A percentile compares a stretch with the other conserved stretches of the same genome.
Conservation (phyloP, 1,284 basidiomycete species). For the Leucoagaricus sp. region DNA sequence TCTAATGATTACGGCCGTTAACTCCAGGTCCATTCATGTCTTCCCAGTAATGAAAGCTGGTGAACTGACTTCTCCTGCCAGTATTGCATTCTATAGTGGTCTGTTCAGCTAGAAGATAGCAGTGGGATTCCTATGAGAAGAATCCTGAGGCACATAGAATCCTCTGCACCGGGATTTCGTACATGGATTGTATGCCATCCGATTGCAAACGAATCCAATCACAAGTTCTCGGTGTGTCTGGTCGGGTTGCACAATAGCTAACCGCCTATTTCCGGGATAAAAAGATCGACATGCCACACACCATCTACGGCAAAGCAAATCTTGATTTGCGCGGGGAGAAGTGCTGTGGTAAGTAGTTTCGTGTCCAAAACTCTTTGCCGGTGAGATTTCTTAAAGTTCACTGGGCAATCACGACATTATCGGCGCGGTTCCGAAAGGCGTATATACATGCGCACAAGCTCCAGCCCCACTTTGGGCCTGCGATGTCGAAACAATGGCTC, state of each 20-base stretch:
- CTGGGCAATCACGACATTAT: not conserved
- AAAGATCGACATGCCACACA: not conserved
- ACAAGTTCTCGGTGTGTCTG: not conserved
- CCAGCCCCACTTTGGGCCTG: not conserved
- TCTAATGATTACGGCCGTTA: not conserved
- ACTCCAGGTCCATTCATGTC: not conserved
- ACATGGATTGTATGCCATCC: not conserved
- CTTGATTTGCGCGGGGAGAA: slow-evolving; percentile 1
- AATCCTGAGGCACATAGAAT: slow-evolving; percentile 3
- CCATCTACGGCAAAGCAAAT: not conserved
- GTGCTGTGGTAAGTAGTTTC: not conserved
- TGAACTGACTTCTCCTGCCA: not conserved
- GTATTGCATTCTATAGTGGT: no score
- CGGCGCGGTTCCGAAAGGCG: slow-evolving; percentile 7
- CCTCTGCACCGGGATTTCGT: not conserved
- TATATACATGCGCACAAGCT: not conserved
- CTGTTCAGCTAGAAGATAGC: not conserved
- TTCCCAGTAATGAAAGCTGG: not conserved
- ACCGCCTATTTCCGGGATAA: not conserved
- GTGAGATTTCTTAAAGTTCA: not conserved
- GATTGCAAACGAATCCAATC: slow-evolving; percentile 4
- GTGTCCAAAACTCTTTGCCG: not conserved
- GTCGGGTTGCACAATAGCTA: not conserved
- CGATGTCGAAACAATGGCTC: slow-evolving; percentile 4
- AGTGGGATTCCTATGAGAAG: not conserved